A percentile compares a stretch with the other conserved stretches of the same genome.
These are phyloP conservation scores for Wickerhamiella domercqiae DNA, from an alignment of 805 yeast genomes.

Conservation along the genomic window DNA sequence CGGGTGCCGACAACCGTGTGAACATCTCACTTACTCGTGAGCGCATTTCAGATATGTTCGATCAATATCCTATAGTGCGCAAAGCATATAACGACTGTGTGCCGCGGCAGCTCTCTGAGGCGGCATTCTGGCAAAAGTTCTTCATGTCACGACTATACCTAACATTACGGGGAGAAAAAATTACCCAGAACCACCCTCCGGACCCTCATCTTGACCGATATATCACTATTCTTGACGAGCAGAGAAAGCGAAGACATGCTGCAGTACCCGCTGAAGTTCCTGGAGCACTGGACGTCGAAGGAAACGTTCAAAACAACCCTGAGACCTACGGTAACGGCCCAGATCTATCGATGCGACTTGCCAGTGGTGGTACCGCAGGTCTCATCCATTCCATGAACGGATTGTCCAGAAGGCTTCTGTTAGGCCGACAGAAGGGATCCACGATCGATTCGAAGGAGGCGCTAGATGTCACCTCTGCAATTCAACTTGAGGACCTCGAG, in stretches of 20 bases:
- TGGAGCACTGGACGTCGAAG: slow-evolving; percentile 49
- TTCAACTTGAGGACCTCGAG: background rate
- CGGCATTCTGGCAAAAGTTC: slow-evolving; percentile 92
- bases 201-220: slow-evolving; percentile 78
- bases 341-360: slow-evolving; percentile 70
- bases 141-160: slow-evolving; percentile 82
- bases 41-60: slow-evolving; percentile 75
- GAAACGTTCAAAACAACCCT: slow-evolving; percentile 69
- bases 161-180: slow-evolving; percentile 75
- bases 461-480: background rate
- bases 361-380: slow-evolving; percentile 46
- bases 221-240: slow-evolving; percentile 51
- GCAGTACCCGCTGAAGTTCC: slow-evolving; percentile 30
- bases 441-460: background rate
- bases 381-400: slow-evolving; percentile 81
- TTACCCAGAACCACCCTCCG: slow-evolving; percentile 60
- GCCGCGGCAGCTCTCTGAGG: slow-evolving; percentile 67
- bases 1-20: slow-evolving; percentile 82
- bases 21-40: slow-evolving; percentile 86
- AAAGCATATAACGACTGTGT: slow-evolving; percentile 83
- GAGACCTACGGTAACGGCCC: slow-evolving; percentile 65
- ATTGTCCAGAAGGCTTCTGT: slow-evolving; percentile 66
- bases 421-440: slow-evolving; percentile 20
- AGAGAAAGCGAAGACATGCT: slow-evolving; percentile 25
- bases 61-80: slow-evolving; percentile 81